Percentiles rank a stretch among this genome's conserved stretches.
phyloP scores from a whole-genome alignment of 805 yeast genomes.

The Ogataea angusta region DNA sequence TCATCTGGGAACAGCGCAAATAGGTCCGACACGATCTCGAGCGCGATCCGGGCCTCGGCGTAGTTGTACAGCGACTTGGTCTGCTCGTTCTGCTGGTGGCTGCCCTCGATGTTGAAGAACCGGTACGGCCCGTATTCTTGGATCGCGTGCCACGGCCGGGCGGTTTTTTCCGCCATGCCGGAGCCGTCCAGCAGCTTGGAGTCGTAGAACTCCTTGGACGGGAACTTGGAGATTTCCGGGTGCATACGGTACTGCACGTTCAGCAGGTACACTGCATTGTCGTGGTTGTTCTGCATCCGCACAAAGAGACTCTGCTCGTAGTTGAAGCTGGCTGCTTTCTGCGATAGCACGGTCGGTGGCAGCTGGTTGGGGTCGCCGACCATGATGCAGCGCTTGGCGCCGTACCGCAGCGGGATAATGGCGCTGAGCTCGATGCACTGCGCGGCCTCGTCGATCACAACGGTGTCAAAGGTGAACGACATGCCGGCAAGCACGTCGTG shows the following conservation, averaged over 20 bases:
- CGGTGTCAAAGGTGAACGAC: slow-evolving; percentile 80
- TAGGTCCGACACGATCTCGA: slow-evolving; percentile 60
- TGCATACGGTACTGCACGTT: slow-evolving; percentile 98
- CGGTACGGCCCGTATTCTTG: slow-evolving; percentile 66
- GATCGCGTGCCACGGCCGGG: slow-evolving; percentile 70
- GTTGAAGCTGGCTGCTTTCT: slow-evolving; percentile 71
- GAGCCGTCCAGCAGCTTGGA: slow-evolving; percentile 76
- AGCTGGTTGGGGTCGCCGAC: slow-evolving; percentile 98
- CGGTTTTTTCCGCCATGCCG: slow-evolving; percentile 56
- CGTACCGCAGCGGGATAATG: slow-evolving; percentile 87
- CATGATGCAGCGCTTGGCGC: slow-evolving; percentile 87
- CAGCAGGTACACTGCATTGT: slow-evolving; percentile 61
- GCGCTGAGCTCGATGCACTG: slow-evolving; percentile 94
- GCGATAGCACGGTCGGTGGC: slow-evolving; percentile 94
- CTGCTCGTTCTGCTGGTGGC: slow-evolving; percentile 59
- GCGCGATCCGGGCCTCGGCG: slow-evolving; percentile 69
- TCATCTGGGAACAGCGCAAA: slow-evolving; percentile 44
- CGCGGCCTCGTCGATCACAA: slow-evolving; percentile 95
- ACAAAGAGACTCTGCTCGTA: slow-evolving; percentile 94
- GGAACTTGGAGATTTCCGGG: slow-evolving; percentile 84
- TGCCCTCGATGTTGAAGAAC: slow-evolving; percentile 68
- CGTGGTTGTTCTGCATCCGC: slow-evolving; percentile 75
- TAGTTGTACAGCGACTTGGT: slow-evolving; percentile 71
- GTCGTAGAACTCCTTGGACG: slow-evolving; percentile 77
- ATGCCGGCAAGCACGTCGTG: slow-evolving; percentile 77